Evolutionary conservation across 352 stramenopile genomes (phyloP).

Genomic region (Globisporangium okanoganense): DNA sequence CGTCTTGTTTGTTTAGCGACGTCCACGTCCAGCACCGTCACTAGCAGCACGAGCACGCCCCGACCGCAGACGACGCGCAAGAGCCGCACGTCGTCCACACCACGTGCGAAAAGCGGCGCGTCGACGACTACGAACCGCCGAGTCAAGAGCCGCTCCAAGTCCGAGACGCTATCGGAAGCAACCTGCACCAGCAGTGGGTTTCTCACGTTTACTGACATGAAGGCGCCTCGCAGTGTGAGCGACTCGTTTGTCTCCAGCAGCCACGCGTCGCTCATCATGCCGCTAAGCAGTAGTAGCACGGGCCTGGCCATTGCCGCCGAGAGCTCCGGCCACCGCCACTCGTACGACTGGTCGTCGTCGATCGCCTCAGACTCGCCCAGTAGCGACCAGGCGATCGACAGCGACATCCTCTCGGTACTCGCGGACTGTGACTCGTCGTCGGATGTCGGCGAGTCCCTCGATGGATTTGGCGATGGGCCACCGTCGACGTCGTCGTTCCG

Average conservation of each 20-base stretch:
- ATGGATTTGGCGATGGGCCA: constrained; percentile 11
- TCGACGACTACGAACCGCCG: constrained; percentile 20
- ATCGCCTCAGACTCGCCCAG: constrained; percentile 27
- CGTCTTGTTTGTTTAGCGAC: neutral
- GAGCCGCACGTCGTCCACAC: constrained; percentile 27
- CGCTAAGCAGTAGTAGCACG: constrained; percentile 9
- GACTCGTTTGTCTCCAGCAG: constrained; percentile 23
- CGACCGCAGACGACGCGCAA: constrained; percentile 24
- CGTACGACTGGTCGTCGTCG: constrained; percentile 34
- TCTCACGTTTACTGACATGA: constrained; percentile 23
- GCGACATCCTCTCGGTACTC: constrained; percentile 69
- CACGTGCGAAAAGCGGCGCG: constrained; percentile 19
- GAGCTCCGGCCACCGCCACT: constrained; percentile 9
- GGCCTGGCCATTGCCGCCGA: neutral
- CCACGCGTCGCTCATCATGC: constrained; percentile 19
- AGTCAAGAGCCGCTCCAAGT: constrained; percentile 56
- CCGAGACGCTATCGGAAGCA: constrained; percentile 42
- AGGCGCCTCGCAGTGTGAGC: constrained; percentile 29
- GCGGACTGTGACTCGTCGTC: constrained; percentile 39
- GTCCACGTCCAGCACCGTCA: constrained; percentile 1
- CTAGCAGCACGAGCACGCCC: neutral
- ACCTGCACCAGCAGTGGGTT: constrained; percentile 14
- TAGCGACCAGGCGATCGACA: constrained; percentile 71
- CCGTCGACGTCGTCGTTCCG: constrained; percentile 23
- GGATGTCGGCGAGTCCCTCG: constrained; percentile 26